Evolutionary conservation across 192 early-diverging fungal genomes (phyloP), one percentile per base, ranked within the genome.

Genomic region (Dissophora globulifera): DNA sequence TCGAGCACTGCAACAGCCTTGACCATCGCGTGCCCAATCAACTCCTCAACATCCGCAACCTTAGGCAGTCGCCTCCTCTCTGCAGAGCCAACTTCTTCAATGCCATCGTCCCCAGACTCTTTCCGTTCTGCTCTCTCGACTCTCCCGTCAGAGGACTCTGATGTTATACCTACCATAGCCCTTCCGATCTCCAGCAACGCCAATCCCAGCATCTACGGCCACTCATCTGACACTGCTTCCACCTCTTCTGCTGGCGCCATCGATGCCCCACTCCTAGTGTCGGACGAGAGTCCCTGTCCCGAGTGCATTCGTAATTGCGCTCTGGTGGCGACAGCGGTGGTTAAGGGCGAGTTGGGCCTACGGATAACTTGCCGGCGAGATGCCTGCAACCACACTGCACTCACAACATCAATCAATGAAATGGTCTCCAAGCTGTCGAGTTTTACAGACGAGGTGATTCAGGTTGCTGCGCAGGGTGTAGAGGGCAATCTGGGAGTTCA

Each of bases 401-500:
- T 91, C 10, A 82, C 81, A 25, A 70, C 50, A 22, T 84, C 86
- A 9, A 85, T 88, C 50, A 88, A 88, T 53, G 78, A 82, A 17
- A 85, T 93, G 70, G 89, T 87, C 25, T 81, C 87, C 48, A 82
- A 87, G 51, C 81, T 89, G 12, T 74, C 83, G 51, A 79, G 67
- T 35, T 82, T 90, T 33, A 80, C 83, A 20, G 67, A 80, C 11
- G 85, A 91, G 52, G 83, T 91, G 10, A 92, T 85, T 29, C 81
- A 86, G 55, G 89, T 91, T 7, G 88, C 90, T 11, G 85, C 84
- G 4, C 88, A 91, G 58, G 91, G 88, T 6, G 84, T 86, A n/a
- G 89, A 93, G 67, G 91, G 93, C 9, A 85, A 88, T 22, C 80
- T 94, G 10, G 93, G 91, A 40, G 89, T 87, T 0, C 89, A 92